These are phyloP conservation scores for Fragaria nilgerrensis DNA, from an alignment of 306 rosid genomes.

Conservation along the genomic window DNA sequence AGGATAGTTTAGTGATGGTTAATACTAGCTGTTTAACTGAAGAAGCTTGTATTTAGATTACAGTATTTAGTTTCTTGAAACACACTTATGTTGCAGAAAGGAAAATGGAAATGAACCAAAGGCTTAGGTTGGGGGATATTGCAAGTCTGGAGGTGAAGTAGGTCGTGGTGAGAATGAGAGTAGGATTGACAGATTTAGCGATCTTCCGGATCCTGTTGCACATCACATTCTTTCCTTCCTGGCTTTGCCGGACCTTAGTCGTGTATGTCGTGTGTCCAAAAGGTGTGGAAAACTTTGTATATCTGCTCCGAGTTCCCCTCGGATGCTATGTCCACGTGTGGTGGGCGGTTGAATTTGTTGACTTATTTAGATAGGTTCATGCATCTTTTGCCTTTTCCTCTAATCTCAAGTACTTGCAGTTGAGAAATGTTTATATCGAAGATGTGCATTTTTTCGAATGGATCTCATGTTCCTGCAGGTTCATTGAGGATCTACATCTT, in stretches of 20 bases:
- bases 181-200: not conserved
- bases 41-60: no score
- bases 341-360: not conserved
- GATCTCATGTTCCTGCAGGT: not conserved
- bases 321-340: not conserved
- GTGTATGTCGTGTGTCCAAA: not conserved
- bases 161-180: not conserved
- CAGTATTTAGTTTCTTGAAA: no score
- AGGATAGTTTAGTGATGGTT: no score
- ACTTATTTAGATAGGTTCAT: not conserved
- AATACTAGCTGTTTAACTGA: no score
- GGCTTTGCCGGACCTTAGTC: not conserved
- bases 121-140: not conserved
- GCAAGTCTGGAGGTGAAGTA: not conserved
- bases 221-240: slow-evolving; percentile 1
- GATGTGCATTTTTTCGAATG: not conserved
- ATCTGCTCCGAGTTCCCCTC: not conserved
- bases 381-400: not conserved
- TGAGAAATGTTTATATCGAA: not conserved
- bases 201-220: not conserved
- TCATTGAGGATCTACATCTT: not conserved
- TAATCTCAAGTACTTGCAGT: not conserved
- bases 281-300: not conserved
- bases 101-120: not conserved
- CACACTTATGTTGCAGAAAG: no score